A percentile compares a stretch with the other conserved stretches of the same genome.
phyloP scores from a whole-genome alignment of 75 land plant species.

The Ceratopteris richardii region DNA sequence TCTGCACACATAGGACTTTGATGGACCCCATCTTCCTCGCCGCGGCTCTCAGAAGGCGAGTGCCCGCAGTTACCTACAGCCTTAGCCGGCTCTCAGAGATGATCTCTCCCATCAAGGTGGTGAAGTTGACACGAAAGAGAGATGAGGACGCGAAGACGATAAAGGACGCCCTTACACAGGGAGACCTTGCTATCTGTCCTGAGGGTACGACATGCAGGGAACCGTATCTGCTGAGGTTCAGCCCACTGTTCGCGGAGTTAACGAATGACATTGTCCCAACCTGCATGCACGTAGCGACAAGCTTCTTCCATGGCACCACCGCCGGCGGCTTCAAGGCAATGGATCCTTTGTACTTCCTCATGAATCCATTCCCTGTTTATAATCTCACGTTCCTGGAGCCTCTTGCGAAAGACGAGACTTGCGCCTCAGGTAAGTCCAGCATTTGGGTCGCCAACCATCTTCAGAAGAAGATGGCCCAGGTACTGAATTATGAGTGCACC shows the following conservation, averaged over 20 bases:
- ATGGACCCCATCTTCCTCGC: constrained; percentile 36
- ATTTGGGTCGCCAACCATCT: constrained; percentile 46
- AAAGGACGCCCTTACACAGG: constrained; percentile 16
- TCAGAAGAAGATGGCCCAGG: constrained; percentile 32
- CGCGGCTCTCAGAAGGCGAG: neutral
- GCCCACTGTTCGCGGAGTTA: constrained; percentile 46
- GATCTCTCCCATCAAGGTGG: constrained; percentile 37
- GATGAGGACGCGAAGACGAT: constrained; percentile 21
- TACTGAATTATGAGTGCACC: constrained; percentile 53
- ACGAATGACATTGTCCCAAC: constrained; percentile 31
- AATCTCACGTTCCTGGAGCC: constrained; percentile 27
- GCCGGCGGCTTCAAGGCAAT: constrained; percentile 52
- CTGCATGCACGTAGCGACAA: constrained; percentile 6
- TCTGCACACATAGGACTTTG: constrained; percentile 41
- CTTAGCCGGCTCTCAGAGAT: constrained; percentile 41
- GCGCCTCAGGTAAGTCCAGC: constrained; percentile 43
- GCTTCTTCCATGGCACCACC: constrained; percentile 53
- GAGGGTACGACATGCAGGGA: constrained; percentile 63
- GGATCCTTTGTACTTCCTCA: constrained; percentile 54
- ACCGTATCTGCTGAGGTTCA: constrained; percentile 49
- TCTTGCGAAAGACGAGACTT: constrained; percentile 37
- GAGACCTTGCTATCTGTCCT: constrained; percentile 60
- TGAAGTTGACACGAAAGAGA: constrained; percentile 22
- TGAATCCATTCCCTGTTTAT: constrained; percentile 48
- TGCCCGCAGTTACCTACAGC: constrained; percentile 51